These are phyloP conservation scores for Globisporangium yorkense DNA, from an alignment of 352 stramenopile species.

Conservation along the genomic window DNA sequence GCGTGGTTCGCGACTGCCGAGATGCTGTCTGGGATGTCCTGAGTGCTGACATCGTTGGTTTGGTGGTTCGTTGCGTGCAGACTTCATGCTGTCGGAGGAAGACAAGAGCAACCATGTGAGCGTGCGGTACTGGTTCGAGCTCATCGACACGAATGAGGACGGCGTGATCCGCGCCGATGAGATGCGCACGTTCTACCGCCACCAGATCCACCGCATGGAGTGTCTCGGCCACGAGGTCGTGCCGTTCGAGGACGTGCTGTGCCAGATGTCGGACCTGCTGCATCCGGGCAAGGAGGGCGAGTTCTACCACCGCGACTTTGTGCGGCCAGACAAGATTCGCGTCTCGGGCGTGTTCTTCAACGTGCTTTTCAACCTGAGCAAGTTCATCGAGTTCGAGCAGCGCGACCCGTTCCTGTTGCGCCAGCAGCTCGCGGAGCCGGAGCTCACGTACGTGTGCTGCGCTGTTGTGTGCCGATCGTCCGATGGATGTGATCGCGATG, in stretches of 20 bases:
- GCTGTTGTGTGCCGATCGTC: too few species aligned
- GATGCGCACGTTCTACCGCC: constrained; percentile 91
- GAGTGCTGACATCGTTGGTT: background rate
- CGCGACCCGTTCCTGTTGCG: constrained; percentile 96
- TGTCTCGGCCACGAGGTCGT: constrained; percentile 98
- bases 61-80: constrained; percentile 17
- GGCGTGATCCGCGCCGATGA: constrained; percentile 95
- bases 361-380: constrained; percentile 99
- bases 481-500: too few species aligned
- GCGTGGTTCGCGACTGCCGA: background rate
- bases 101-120: constrained; percentile 97
- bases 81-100: constrained; percentile 99
- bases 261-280: constrained; percentile 93
- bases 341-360: constrained; percentile 98
- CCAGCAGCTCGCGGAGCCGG: constrained; percentile 86
- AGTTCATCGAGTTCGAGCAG: constrained; percentile 99
- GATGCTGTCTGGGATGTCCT: background rate
- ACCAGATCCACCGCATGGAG: constrained; percentile 96
- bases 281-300: constrained; percentile 71
- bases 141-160: constrained; percentile 97
- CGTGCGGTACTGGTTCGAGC: constrained; percentile 98
- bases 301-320: constrained; percentile 76
- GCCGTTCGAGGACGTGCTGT: constrained; percentile 97
- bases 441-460: constrained; percentile 62
- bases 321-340: constrained; percentile 83